Percentiles rank a stretch among this genome's conserved stretches.
phyloP scores from a whole-genome alignment of 2,329 filamentous ascomycete species.

The Aurifilum marmelostoma region DNA sequence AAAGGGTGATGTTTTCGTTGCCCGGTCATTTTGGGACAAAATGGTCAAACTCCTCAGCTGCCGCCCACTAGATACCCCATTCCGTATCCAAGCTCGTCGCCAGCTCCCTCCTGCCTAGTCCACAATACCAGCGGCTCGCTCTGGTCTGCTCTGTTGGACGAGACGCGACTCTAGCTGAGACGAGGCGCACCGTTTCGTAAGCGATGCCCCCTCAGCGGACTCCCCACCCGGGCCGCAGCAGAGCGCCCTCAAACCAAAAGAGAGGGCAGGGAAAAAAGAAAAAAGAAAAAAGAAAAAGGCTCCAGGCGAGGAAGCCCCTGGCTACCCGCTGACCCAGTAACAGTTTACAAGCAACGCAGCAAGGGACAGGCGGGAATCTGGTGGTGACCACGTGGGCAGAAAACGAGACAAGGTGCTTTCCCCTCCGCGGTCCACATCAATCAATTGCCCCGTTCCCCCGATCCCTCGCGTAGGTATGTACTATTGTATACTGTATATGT shows the following conservation, averaged over 20 bases:
- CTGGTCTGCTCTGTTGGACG: neutral
- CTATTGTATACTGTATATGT: neutral
- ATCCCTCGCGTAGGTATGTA: neutral
- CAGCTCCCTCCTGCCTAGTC: neutral
- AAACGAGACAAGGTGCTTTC: conserved; percentile 1
- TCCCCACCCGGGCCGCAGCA: neutral
- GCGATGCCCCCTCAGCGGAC: neutral
- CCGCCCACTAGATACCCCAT: neutral
- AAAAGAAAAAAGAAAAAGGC: neutral
- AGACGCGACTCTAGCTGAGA: conserved; percentile 1
- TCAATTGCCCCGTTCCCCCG: neutral
- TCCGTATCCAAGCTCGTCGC: neutral
- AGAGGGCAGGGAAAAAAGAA: too few relatives aligned
- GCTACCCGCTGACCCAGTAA: neutral
- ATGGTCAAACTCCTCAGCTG: neutral
- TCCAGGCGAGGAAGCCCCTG: neutral
- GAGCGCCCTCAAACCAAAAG: neutral
- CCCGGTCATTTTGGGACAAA: neutral
- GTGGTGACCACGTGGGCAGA: neutral
- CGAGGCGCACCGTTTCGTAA: neutral
- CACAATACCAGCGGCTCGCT: neutral
- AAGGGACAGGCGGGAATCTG: neutral
- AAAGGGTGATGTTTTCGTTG: neutral
- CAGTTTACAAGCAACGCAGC: neutral
- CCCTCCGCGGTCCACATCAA: neutral